phyloP scores from a whole-genome alignment of 2,329 filamentous ascomycete genomes.

The Coleophoma crateriformis region DNA sequence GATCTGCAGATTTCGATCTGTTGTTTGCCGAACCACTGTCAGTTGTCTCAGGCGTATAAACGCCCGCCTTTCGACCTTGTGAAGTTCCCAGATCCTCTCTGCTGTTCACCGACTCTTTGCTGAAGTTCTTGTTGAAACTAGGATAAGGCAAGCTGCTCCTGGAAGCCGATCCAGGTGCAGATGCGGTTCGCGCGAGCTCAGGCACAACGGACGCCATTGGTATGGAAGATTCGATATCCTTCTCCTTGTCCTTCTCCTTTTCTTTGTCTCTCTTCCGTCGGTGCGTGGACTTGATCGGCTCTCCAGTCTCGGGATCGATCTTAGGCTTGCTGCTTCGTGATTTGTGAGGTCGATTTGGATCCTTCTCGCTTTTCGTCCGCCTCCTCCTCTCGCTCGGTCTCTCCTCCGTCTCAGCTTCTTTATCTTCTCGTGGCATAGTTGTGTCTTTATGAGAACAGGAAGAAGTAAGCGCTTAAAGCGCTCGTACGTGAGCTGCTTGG shows the following conservation, averaged over 20 bases:
- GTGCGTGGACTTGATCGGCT: slow-evolving; percentile 21
- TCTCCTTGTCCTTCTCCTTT: slow-evolving; percentile 19
- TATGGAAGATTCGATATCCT: slow-evolving; percentile 15
- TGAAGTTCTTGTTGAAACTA: slow-evolving; percentile 82
- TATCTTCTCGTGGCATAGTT: slow-evolving; percentile 21
- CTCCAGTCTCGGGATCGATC: slow-evolving; percentile 25
- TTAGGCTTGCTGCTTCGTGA: slow-evolving; percentile 23
- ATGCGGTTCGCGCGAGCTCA: slow-evolving; percentile 32
- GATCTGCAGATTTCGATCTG: slow-evolving; percentile 43
- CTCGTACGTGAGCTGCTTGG: not conserved
- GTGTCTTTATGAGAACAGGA: not conserved
- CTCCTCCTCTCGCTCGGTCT: slow-evolving; percentile 21
- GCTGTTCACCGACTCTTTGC: slow-evolving; percentile 75
- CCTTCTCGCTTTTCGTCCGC: slow-evolving; percentile 23
- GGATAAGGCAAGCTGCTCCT: slow-evolving; percentile 61
- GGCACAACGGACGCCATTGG: slow-evolving; percentile 43
- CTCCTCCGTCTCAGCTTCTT: slow-evolving; percentile 18
- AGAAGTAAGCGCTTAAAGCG: not conserved
- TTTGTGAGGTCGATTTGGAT: slow-evolving; percentile 25
- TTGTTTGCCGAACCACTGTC: slow-evolving; percentile 51
- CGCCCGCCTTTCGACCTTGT: slow-evolving; percentile 21
- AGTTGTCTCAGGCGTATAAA: slow-evolving; percentile 65
- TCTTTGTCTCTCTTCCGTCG: slow-evolving; percentile 10
- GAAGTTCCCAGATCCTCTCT: slow-evolving; percentile 20
- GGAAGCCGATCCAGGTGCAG: slow-evolving; percentile 23